These are phyloP conservation scores for Rhizoctonia solani DNA, from an alignment of 1,284 basidiomycete species.

Conservation along the genomic window DNA sequence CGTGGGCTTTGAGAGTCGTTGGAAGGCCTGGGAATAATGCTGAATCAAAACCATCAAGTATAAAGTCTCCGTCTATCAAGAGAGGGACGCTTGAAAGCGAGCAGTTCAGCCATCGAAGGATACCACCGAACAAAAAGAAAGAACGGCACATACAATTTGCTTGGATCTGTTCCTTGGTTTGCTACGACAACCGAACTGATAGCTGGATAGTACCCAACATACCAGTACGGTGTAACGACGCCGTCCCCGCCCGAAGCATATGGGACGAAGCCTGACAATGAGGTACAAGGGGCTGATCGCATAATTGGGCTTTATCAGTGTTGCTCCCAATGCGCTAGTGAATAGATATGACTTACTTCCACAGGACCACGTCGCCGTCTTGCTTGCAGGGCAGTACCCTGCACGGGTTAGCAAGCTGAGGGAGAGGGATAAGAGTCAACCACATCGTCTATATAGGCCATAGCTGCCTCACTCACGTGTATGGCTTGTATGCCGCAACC, in stretches of 20 bases:
- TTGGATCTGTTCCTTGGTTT: slow-evolving; percentile 36
- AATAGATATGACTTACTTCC: slow-evolving; percentile 15
- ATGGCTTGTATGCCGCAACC: neutral
- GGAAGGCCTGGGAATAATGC: neutral
- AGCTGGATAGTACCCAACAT: slow-evolving; percentile 31
- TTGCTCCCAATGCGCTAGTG: neutral
- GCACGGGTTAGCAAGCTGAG: slow-evolving; percentile 3
- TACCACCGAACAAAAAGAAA: neutral
- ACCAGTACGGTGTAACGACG: slow-evolving; percentile 20
- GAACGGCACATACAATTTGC: slow-evolving; percentile 24
- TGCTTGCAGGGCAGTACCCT: slow-evolving; percentile 14
- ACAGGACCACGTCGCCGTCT: slow-evolving; percentile 23
- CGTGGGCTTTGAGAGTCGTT: slow-evolving; percentile 5
- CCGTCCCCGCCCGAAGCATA: slow-evolving; percentile 27
- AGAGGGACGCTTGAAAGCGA: slow-evolving; percentile 1
- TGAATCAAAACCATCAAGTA: neutral
- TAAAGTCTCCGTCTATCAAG: slow-evolving; percentile 5
- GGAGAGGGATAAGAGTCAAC: neutral
- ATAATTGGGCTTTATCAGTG: neutral
- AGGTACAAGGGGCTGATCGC: slow-evolving; percentile 18
- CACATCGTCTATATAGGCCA: neutral
- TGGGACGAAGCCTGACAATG: slow-evolving; percentile 17
- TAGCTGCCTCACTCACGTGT: neutral
- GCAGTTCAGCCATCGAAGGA: neutral
- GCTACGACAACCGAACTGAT: slow-evolving; percentile 26